These are phyloP conservation scores for Sarocladiaceae sp. DNA, from an alignment of 2,329 filamentous ascomycete genomes.

Conservation along the genomic window DNA sequence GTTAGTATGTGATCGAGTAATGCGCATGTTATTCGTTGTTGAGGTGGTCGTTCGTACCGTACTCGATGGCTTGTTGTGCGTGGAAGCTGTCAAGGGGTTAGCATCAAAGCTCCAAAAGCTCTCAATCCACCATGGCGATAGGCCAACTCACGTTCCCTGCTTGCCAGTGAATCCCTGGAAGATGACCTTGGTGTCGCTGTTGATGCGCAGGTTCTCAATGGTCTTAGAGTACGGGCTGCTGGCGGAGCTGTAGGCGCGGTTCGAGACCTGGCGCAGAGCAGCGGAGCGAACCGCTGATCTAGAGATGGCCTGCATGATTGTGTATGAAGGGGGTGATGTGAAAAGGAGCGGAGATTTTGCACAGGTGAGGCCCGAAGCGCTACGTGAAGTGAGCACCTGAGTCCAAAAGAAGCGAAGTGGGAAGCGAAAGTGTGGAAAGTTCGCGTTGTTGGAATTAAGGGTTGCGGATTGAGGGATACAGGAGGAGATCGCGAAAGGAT, in stretches of 20 bases:
- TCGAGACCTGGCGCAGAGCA: constrained; percentile 60
- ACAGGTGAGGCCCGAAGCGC: constrained; percentile 11
- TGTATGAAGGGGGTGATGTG: constrained; percentile 18
- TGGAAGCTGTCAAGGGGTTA: constrained; percentile 67
- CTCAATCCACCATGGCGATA: background rate
- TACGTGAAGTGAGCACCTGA: background rate
- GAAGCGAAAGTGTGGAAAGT: background rate
- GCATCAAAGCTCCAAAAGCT: background rate
- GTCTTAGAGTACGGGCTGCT: constrained; percentile 68
- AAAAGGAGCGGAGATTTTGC: constrained; percentile 15
- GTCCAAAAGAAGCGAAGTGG: background rate
- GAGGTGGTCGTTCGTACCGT: constrained; percentile 58
- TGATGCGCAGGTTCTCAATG: constrained; percentile 86
- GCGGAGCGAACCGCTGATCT: constrained; percentile 64
- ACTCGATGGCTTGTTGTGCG: constrained; percentile 95
- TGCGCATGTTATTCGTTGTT: constrained; percentile 12
- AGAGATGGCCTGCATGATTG: constrained; percentile 79
- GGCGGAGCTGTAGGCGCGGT: constrained; percentile 71
- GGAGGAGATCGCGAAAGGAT: constrained; percentile 5
- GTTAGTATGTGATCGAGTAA: background rate
- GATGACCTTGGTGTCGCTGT: constrained; percentile 86
- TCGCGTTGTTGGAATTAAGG: background rate
- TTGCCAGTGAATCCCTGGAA: constrained; percentile 98
- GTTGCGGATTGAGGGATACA: constrained; percentile 7
- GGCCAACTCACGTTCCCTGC: constrained; percentile 76